These are phyloP conservation scores for Sphaerulina populicola DNA, from an alignment of 2,329 filamentous ascomycete species.

Conservation along the genomic window DNA sequence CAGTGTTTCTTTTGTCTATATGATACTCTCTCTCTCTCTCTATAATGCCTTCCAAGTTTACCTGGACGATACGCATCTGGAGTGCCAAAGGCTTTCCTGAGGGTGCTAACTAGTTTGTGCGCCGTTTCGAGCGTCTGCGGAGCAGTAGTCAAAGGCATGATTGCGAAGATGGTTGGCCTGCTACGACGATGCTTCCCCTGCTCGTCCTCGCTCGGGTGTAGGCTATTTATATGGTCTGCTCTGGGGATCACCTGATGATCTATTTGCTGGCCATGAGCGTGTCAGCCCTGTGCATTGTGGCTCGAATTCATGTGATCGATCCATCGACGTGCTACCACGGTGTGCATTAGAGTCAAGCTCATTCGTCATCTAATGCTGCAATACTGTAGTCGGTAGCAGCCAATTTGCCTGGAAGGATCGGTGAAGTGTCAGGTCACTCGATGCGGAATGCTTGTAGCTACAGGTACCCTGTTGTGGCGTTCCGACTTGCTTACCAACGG, in stretches of 20 bases:
- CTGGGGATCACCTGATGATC: background rate
- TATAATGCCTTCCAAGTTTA: background rate
- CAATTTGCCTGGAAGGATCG: background rate
- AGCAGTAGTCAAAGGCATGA: constrained; percentile 24
- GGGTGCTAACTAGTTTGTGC: constrained; percentile 18
- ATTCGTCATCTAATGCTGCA: background rate
- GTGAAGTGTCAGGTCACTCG: background rate
- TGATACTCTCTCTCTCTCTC: no score
- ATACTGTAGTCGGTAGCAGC: background rate
- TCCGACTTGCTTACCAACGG: constrained; percentile 1
- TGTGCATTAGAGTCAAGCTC: background rate
- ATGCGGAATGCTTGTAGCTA: background rate
- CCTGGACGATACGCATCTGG: constrained; percentile 24
- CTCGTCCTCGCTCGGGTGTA: background rate
- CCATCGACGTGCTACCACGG: background rate
- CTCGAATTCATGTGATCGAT: no score
- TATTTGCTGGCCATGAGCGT: background rate
- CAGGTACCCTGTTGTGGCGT: constrained; percentile 4
- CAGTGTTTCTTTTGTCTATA: background rate
- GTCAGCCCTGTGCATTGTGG: background rate
- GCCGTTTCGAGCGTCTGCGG: constrained; percentile 17
- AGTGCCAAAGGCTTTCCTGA: constrained; percentile 23
- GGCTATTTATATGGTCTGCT: background rate
- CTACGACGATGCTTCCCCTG: background rate
- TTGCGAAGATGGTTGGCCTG: background rate